These are phyloP conservation scores for Pythium myriotylum DNA, from an alignment of 352 stramenopile genomes.

Conservation along the genomic window DNA sequence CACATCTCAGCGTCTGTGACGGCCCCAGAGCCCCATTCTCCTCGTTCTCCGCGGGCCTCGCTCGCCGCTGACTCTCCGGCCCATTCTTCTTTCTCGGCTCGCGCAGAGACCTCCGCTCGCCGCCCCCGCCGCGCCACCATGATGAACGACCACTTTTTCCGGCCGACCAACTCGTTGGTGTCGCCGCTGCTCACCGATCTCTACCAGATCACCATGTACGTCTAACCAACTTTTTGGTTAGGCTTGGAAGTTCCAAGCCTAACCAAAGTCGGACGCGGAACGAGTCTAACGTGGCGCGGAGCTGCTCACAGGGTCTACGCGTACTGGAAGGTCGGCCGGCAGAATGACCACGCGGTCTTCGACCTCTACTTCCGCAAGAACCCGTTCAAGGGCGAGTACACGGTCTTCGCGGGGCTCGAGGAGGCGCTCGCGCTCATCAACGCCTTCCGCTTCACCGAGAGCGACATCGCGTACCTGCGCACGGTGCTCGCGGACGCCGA, in stretches of 20 bases:
- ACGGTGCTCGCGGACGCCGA: slow-evolving; percentile 89
- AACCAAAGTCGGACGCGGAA: slow-evolving; percentile 7
- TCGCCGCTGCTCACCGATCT: slow-evolving; percentile 97
- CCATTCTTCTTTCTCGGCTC: slow-evolving; percentile 4
- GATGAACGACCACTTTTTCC: slow-evolving; percentile 49
- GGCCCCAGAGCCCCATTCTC: slow-evolving; percentile 18
- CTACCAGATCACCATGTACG: slow-evolving; percentile 96
- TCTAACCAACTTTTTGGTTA: slow-evolving; percentile 6
- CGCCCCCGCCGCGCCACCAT: slow-evolving; percentile 25
- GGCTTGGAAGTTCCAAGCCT: too few relatives aligned
- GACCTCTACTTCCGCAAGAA: slow-evolving; percentile 99
- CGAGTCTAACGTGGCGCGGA: neutral
- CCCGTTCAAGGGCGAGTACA: slow-evolving; percentile 98
- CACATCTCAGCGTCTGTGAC: slow-evolving; percentile 18
- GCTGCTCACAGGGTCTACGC: slow-evolving; percentile 95
- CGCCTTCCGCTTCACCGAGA: slow-evolving; percentile 92
- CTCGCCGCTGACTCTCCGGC: slow-evolving; percentile 1
- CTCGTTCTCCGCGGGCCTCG: slow-evolving; percentile 1
- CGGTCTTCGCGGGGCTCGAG: slow-evolving; percentile 93
- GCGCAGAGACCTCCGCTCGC: slow-evolving; percentile 7
- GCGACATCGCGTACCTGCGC: slow-evolving; percentile 95
- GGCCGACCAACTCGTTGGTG: slow-evolving; percentile 94
- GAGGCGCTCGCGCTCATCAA: slow-evolving; percentile 93
- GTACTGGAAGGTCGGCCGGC: slow-evolving; percentile 97
- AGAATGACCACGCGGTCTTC: slow-evolving; percentile 93